Evolutionary conservation across 495 filamentous ascomycete species (phyloP), one percentile per base, ranked within the genome.

Genomic region (Lasiosphaeria hispida): DNA sequence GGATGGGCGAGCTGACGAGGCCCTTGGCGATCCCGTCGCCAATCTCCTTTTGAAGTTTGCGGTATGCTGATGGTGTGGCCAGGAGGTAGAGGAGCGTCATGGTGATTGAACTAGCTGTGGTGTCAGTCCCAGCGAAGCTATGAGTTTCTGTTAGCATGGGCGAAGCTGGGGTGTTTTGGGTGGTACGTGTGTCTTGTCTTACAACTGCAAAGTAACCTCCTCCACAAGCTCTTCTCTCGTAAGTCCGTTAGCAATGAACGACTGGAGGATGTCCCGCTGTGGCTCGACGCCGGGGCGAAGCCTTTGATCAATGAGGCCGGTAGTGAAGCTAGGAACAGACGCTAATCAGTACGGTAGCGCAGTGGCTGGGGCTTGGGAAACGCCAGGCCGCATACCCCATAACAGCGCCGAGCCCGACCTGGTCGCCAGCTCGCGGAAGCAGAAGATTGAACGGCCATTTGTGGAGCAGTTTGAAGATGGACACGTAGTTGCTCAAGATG

Each of bases 41-140:
- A 35, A 89, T 79, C 58, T 89, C 86, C 11, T 63, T 63, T 70
- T 84, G 78, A 48, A 89, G 74, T 36, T 72, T 78, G 5, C 72
- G 65, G 63, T 85, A 87, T 0, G 74, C 70, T 0, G 50, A 36
- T 0, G 75, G 72, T 48, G 77, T 72, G 4, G 69, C 69, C 10
- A 86, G 62, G 18, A 88, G 66, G 58, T 82, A 78, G 18, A 77
- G 62, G 47, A 88, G 66, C 35, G 83, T 72, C 1, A 76, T 77
- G 49, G 75, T 75, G 63, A 88, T 78, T 8, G 79, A 73, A 1
- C 79, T 83, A 0, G 82, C 79, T 0, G 80, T 84, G 11, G 85
- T 86, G 57, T 90, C 87, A 6, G 84, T 79, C 10, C 85, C 85
- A 1, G 85, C 86, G 7, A 87, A 72, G 44, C 80, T 74, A 78